Percentiles rank a stretch among this genome's conserved stretches.
These are phyloP conservation scores for Pythium utonaiense DNA, from an alignment of 352 stramenopile species.

Conservation along the genomic window DNA sequence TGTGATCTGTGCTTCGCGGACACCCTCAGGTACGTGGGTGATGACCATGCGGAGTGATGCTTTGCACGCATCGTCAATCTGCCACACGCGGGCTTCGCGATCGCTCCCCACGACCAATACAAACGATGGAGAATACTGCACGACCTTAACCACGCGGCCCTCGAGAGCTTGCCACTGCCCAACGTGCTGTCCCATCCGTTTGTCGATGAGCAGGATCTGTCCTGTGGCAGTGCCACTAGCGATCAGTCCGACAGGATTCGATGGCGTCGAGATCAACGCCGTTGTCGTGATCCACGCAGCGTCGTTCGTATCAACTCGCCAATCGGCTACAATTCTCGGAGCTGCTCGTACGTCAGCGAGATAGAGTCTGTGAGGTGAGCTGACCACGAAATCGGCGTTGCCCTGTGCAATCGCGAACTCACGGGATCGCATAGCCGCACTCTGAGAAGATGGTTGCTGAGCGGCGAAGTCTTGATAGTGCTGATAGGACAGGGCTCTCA, in stretches of 20 bases:
- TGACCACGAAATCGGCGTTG: constrained; percentile 49
- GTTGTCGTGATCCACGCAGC: constrained; percentile 35
- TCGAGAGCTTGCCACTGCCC: constrained; percentile 58
- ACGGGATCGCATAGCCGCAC: background rate
- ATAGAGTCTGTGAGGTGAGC: constrained; percentile 40
- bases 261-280: constrained; percentile 31
- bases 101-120: constrained; percentile 61
- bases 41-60: constrained; percentile 46
- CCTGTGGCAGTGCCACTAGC: constrained; percentile 40
- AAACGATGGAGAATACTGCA: constrained; percentile 51
- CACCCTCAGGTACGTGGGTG: constrained; percentile 46
- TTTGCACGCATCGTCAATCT: constrained; percentile 24
- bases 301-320: constrained; percentile 44
- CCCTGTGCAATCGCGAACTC: constrained; percentile 11
- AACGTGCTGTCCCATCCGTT: constrained; percentile 45
- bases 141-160: constrained; percentile 38
- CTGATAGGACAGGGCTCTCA: constrained; percentile 22
- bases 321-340: constrained; percentile 57
- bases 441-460: background rate
- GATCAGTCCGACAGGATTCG: constrained; percentile 27
- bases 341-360: constrained; percentile 45
- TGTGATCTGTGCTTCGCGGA: constrained; percentile 42
- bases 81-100: constrained; percentile 66
- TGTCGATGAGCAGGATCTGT: constrained; percentile 46
- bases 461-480: constrained; percentile 16